Conservation (phyloP, 2,329 filamentous ascomycete species). For the Waltergamsia citrina region DNA sequence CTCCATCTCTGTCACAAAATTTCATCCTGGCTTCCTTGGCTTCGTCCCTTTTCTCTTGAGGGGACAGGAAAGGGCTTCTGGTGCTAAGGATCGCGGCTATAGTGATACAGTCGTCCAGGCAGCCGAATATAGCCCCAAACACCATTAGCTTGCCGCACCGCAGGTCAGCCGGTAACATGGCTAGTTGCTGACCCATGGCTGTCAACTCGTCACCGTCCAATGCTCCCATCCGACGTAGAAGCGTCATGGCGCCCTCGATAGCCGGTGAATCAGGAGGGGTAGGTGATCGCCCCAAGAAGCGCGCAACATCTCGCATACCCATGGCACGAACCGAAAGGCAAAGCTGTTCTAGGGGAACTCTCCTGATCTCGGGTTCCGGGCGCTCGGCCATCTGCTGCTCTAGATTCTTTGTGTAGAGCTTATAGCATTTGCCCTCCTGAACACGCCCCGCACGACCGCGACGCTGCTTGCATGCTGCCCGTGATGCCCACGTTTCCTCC, state of each 20-base stretch:
- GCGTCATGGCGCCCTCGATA: constrained; percentile 72
- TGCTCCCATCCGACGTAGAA: constrained; percentile 79
- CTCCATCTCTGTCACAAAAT: constrained; percentile 73
- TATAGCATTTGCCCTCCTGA: constrained; percentile 84
- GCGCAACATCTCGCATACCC: constrained; percentile 74
- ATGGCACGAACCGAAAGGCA: constrained; percentile 93
- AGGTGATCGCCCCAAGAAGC: constrained; percentile 76
- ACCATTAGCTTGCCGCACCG: constrained; percentile 92
- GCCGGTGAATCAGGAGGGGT: constrained; percentile 81
- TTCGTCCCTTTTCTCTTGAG: constrained; percentile 73
- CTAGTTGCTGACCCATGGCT: constrained; percentile 83
- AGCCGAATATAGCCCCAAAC: constrained; percentile 88
- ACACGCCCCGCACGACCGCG: constrained; percentile 91
- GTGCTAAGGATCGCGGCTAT: constrained; percentile 90
- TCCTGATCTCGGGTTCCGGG: constrained; percentile 86
- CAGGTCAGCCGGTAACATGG: constrained; percentile 88
- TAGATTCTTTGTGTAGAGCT: constrained; percentile 80
- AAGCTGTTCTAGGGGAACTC: constrained; percentile 88
- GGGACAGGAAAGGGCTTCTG: constrained; percentile 77
- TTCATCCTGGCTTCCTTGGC: constrained; percentile 65
- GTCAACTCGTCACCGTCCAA: constrained; percentile 81
- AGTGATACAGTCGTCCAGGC: constrained; percentile 77
- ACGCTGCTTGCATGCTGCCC: constrained; percentile 88
- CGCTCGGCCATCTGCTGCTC: constrained; percentile 81
- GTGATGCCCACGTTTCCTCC: constrained; percentile 90